Base-by-base conservation (phyloP, 163 green algal species). In the Chloroidium sp. region DNA sequence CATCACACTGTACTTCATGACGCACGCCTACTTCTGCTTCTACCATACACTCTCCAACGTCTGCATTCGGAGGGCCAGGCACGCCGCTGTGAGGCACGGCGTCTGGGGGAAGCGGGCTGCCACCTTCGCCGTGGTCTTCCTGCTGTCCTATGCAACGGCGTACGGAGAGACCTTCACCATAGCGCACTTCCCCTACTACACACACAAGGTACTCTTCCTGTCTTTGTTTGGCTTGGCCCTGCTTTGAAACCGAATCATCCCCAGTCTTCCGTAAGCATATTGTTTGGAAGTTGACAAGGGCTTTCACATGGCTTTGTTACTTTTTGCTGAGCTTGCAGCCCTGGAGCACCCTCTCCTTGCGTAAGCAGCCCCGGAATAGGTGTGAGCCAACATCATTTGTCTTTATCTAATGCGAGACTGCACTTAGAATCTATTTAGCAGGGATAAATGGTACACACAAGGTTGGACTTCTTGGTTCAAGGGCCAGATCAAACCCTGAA, bases 1-100 rank as follows among this genome's bases (percentile, higher is more conserved):
- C 69, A 94, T 99, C 77, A 88, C 87, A 0, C 86, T 99, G 58
- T 98, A 95, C 86, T 87, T 99, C 58, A 97, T 99, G 94, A 99
- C 97, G 10, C 96, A 99, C 82, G 95, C 94, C 8, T 99, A 99
- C 91, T 99, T 99, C 85, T 95, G 89, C 85, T 97, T 99, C 85
- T 99, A 99, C 85, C 96, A 99, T 82, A 86, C 89, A 2, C 77
- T 99, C 0, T 91, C 93, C 77, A 99, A 99, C 84, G 60, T 98
- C 3, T 69, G 94, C 12, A 88, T 99, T n/a, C 84, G 97, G 0
- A 62, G 87, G 64, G 86, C 95, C 6, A 62, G 85, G 12, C 36
- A 75, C 12, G 83, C 87, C 2, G 61, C 77, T 14, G 59, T 78
- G 3, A 2, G 58, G 0, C 12, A 61, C 2, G 76, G 80, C 60